Conservation (phyloP, 1,139 yeast genomes). For the Saccharomyces hybrid region DNA sequence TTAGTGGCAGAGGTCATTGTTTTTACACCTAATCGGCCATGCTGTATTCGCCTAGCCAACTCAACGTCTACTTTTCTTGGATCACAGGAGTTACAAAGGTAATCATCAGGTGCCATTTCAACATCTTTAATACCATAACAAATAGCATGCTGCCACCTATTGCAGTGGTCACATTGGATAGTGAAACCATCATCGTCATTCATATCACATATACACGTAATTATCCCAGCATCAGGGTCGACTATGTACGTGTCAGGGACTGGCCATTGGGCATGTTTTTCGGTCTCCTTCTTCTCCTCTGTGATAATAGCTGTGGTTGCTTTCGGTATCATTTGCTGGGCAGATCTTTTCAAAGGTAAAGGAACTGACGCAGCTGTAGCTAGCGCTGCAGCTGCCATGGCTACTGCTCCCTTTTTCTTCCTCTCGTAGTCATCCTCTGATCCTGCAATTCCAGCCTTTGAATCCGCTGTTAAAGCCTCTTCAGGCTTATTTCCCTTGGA, state of each 20-base stretch:
- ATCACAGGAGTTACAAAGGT: slow-evolving; percentile 74
- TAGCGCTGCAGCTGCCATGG: slow-evolving; percentile 25
- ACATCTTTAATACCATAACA: slow-evolving; percentile 74
- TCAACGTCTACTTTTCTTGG: slow-evolving; percentile 49
- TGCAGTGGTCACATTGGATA: slow-evolving; percentile 86
- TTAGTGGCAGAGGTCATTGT: slow-evolving; percentile 9
- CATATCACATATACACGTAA: slow-evolving; percentile 82
- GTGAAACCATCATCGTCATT: slow-evolving; percentile 95
- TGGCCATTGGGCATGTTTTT: slow-evolving; percentile 14
- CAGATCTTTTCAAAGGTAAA: slow-evolving; percentile 14
- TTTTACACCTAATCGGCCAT: slow-evolving; percentile 30
- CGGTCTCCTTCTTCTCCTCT: slow-evolving; percentile 11
- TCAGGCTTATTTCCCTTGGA: slow-evolving; percentile 37
- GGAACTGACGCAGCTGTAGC: slow-evolving; percentile 26
- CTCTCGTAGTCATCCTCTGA: neutral
- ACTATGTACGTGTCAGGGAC: slow-evolving; percentile 45
- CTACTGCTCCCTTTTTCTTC: slow-evolving; percentile 7
- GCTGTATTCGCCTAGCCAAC: slow-evolving; percentile 44
- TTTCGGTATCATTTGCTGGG: neutral
- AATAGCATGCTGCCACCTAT: slow-evolving; percentile 88
- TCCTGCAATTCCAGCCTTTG: neutral
- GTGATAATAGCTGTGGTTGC: neutral
- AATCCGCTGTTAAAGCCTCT: neutral
- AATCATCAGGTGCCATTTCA: slow-evolving; percentile 75
- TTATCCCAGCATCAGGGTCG: slow-evolving; percentile 73